phyloP scores from a whole-genome alignment of 108 stramenopile species.

The Pelagomonas calceolata region DNA sequence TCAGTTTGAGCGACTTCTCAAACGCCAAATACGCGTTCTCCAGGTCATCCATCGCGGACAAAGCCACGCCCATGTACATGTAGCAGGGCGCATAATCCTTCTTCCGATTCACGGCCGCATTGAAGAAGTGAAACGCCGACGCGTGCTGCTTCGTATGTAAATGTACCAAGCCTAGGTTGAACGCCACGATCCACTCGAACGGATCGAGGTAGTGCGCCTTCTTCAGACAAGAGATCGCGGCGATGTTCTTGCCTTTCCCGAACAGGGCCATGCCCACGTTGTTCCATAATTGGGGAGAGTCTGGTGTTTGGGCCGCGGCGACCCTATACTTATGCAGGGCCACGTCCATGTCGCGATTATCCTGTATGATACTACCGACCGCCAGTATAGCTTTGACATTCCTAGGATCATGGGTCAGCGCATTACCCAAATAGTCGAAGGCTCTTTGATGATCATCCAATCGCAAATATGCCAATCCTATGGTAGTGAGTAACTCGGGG shows the following conservation, averaged over 20 bases:
- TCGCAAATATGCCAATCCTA: constrained; percentile 42
- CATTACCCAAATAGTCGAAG: constrained; percentile 47
- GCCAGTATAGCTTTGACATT: constrained; percentile 45
- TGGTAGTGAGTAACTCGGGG: constrained; percentile 42
- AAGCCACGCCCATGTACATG: constrained; percentile 42
- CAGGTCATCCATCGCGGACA: constrained; percentile 38
- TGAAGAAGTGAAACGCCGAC: constrained; percentile 51
- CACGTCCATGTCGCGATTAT: constrained; percentile 47
- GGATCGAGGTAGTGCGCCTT: constrained; percentile 48
- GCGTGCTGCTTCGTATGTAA: constrained; percentile 44
- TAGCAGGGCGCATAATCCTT: constrained; percentile 25
- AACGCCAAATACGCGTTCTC: constrained; percentile 45
- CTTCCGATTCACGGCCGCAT: constrained; percentile 14
- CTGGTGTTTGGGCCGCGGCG: constrained; percentile 43
- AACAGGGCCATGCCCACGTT: constrained; percentile 63
- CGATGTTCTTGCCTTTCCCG: constrained; percentile 42
- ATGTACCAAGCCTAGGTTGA: constrained; percentile 51
- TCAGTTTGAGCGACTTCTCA: constrained; percentile 30
- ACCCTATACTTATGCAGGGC: constrained; percentile 54
- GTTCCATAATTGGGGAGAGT: constrained; percentile 58
- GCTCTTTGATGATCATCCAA: constrained; percentile 34
- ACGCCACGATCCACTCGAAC: constrained; percentile 52
- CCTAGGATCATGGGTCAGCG: constrained; percentile 41
- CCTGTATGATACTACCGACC: constrained; percentile 57
- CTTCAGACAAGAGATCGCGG: constrained; percentile 50